Conservation (phyloP, 257 asterid genomes). For the Solanum lycopersicoides region DNA sequence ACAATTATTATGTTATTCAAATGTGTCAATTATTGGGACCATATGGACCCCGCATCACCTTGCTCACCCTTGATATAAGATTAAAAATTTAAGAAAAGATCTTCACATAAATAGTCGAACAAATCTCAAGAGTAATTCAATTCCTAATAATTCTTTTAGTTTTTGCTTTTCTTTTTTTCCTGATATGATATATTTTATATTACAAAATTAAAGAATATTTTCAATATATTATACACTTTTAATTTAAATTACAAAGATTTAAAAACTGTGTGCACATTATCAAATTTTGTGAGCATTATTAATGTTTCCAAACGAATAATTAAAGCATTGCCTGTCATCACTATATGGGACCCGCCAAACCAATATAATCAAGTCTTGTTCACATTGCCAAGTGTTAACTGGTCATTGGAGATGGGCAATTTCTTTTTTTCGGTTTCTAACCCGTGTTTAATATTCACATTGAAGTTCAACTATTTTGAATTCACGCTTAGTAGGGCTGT, state of each 20-base stretch:
- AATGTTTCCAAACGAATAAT: neutral
- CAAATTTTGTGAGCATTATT: neutral
- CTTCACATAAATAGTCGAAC: neutral
- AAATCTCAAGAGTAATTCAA: neutral
- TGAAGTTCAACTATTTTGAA: neutral
- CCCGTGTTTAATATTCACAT: neutral
- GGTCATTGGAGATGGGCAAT: neutral
- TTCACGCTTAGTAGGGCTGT: neutral
- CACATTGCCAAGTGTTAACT: neutral
- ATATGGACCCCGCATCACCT: neutral
- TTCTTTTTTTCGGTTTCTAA: too few species aligned
- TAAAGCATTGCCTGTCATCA: neutral
- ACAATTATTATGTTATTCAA: neutral
- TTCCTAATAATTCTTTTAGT: neutral
- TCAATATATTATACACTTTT: neutral
- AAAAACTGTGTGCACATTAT: neutral
- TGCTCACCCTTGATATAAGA: neutral
- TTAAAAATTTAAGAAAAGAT: neutral
- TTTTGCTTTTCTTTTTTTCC: neutral
- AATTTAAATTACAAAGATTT: neutral
- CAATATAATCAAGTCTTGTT: neutral
- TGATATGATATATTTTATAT: neutral
- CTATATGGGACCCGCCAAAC: neutral
- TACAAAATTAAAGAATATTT: neutral
- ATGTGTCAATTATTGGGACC: conserved; percentile 12